Conservation (phyloP, 1,284 basidiomycete species). For the Microbotryum saponariae region DNA sequence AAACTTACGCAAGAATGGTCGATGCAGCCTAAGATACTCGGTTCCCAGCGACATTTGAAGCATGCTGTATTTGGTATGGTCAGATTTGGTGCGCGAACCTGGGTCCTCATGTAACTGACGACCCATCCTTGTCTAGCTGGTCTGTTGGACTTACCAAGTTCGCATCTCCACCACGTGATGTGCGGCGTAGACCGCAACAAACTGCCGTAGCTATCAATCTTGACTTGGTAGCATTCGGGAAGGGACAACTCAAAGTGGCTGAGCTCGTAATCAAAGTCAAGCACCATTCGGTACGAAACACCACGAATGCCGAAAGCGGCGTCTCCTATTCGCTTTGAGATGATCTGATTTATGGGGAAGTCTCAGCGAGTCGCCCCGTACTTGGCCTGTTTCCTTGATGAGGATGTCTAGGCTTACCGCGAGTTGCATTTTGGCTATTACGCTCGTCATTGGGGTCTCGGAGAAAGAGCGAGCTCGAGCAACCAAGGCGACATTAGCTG, state of each 20-base stretch:
- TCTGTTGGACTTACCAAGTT: slow-evolving; percentile 14
- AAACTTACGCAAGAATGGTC: slow-evolving; percentile 22
- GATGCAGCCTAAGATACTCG: slow-evolving; percentile 24
- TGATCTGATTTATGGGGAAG: not conserved
- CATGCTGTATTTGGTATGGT: slow-evolving; percentile 10
- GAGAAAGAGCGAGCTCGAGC: slow-evolving; percentile 10
- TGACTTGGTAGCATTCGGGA: slow-evolving; percentile 21
- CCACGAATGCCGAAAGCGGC: slow-evolving; percentile 45
- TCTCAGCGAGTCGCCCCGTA: slow-evolving; percentile 12
- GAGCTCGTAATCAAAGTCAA: slow-evolving; percentile 46
- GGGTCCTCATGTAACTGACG: not conserved
- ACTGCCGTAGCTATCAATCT: slow-evolving; percentile 16
- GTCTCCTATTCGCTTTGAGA: not conserved
- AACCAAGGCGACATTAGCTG: slow-evolving; percentile 15
- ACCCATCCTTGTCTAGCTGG: not conserved
- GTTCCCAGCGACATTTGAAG: slow-evolving; percentile 19
- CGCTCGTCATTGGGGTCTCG: slow-evolving; percentile 27
- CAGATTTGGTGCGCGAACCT: not conserved
- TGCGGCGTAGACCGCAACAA: slow-evolving; percentile 16
- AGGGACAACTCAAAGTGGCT: slow-evolving; percentile 21
- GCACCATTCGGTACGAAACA: slow-evolving; percentile 45
- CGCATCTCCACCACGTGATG: slow-evolving; percentile 30
- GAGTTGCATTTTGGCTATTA: slow-evolving; percentile 25
- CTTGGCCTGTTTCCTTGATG: slow-evolving; percentile 7
- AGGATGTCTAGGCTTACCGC: slow-evolving; percentile 7